A percentile compares a stretch with the other conserved stretches of the same genome.
Conservation (phyloP, 2,329 filamentous ascomycete genomes). For the Trichoderma koningii region DNA sequence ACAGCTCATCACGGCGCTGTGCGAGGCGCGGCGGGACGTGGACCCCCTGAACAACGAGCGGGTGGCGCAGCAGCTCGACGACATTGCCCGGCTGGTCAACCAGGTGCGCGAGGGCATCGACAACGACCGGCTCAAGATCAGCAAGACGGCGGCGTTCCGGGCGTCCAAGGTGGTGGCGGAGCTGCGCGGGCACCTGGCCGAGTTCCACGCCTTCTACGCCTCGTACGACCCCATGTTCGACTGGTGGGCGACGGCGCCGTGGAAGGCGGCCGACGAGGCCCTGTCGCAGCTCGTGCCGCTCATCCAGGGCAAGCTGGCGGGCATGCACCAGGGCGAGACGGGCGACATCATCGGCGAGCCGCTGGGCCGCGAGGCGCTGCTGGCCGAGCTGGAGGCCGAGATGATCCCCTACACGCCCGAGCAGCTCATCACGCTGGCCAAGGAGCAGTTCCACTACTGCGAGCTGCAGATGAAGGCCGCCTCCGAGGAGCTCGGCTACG, state of each 20-base stretch:
- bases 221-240: constrained; percentile 59
- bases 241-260: constrained; percentile 57
- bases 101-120: constrained; percentile 41
- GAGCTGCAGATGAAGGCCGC: constrained; percentile 56
- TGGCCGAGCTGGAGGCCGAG: constrained; percentile 56
- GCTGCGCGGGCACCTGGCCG: constrained; percentile 46
- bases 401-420: constrained; percentile 61
- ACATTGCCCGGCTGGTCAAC: constrained; percentile 39
- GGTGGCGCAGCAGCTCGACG: constrained; percentile 47
- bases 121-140: constrained; percentile 39
- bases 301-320: constrained; percentile 48
- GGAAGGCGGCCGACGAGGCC: constrained; percentile 42
- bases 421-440: constrained; percentile 54
- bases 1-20: constrained; percentile 45
- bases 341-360: constrained; percentile 60
- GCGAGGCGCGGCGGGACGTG: constrained; percentile 51
- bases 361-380: constrained; percentile 53
- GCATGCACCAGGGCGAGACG: constrained; percentile 45
- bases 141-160: constrained; percentile 49
- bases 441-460: constrained; percentile 58
- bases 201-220: constrained; percentile 54
- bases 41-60: constrained; percentile 46
- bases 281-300: constrained; percentile 42
- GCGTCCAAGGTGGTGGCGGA: constrained; percentile 47
- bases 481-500: constrained; percentile 50